Evolutionary conservation across 805 yeast species (phyloP), one percentile per base, ranked within the genome.

Genomic region (Pichia scutulata): DNA sequence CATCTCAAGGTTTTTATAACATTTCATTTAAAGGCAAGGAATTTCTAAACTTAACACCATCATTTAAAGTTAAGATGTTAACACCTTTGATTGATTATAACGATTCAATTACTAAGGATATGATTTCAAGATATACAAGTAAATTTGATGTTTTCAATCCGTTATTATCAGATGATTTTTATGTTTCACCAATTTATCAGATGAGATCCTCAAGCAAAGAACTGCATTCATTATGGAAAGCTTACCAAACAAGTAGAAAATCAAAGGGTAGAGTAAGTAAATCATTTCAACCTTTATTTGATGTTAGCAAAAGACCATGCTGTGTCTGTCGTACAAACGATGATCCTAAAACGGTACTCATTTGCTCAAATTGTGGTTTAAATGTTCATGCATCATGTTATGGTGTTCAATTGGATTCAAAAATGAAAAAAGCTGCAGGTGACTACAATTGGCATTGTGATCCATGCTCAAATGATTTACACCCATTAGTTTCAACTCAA

Each of bases 391-490:
- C 77, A 3, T 64, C 75, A 0, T 89, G 96, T 59, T 83, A 82
- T 60, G 96, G 95, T 0, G 62, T 74, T 8, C 46, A 49, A 3
- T 24, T 61, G 12, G 39, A 44, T n/a, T 39, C 42, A 9, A 10
- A 55, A 47, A 22, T 46, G 51, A 47, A 41, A 26, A 48, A n/a
- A 4, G 43, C n/a, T 36, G 52, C 52, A 14, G 45, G 36, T 42
- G 52, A 12, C 21, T 74, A 70, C 9, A 75, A 74, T 50, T 89
- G 97, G 97, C 68, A 74, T 24, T 89, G 97, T 67, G 95, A 88
- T 57, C 73, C 81, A 1, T 89, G 97, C 61, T 72, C 81, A 5
- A 87, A 88, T 60, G 84, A 81, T 45, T 62, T 80, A 47, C 77
- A 78, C 53, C 92, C 93, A 0, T 55, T 75, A 2, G 70, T 72